Conservation (phyloP, 2,329 filamentous ascomycete genomes). For the Trichoderma lentiforme region DNA sequence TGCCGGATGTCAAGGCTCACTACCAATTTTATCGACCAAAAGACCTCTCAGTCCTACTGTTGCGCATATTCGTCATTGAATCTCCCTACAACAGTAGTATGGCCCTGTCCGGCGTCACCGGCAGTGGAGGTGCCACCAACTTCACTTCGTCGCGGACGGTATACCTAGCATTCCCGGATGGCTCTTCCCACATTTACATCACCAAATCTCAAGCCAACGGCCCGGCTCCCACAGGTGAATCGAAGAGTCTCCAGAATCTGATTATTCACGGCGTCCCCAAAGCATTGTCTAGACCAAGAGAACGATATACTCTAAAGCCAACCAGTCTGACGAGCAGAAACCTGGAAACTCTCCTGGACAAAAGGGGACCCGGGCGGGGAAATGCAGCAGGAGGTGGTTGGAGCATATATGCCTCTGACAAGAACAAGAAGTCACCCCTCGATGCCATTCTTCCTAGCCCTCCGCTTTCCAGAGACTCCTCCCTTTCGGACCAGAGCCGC, state of each 20-base stretch:
- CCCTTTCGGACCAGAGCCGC: slow-evolving; percentile 26
- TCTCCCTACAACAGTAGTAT: slow-evolving; percentile 70
- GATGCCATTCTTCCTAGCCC: slow-evolving; percentile 49
- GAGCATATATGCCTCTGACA: slow-evolving; percentile 71
- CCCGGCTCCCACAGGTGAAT: slow-evolving; percentile 46
- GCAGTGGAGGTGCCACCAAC: slow-evolving; percentile 38
- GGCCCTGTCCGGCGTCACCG: slow-evolving; percentile 37
- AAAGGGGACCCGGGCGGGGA: slow-evolving; percentile 65
- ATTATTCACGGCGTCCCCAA: slow-evolving; percentile 78
- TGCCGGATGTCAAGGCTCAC: slow-evolving; percentile 79
- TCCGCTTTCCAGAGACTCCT: slow-evolving; percentile 39
- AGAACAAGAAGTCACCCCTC: slow-evolving; percentile 51
- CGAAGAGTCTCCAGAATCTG: slow-evolving; percentile 63
- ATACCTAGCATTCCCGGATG: slow-evolving; percentile 79
- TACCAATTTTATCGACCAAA: slow-evolving; percentile 74
- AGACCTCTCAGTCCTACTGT: slow-evolving; percentile 64
- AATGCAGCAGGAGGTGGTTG: slow-evolving; percentile 76
- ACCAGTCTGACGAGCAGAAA: slow-evolving; percentile 70
- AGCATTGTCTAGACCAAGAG: slow-evolving; percentile 71
- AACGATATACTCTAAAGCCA: slow-evolving; percentile 65
- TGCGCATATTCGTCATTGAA: slow-evolving; percentile 77
- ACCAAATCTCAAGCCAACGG: slow-evolving; percentile 49
- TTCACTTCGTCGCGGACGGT: slow-evolving; percentile 68
- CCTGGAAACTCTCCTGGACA: slow-evolving; percentile 64
- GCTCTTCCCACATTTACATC: slow-evolving; percentile 70